A percentile compares a stretch with the other conserved stretches of the same genome.
These are phyloP conservation scores for Pythium periplocum DNA, from an alignment of 352 stramenopile genomes.

Conservation along the genomic window DNA sequence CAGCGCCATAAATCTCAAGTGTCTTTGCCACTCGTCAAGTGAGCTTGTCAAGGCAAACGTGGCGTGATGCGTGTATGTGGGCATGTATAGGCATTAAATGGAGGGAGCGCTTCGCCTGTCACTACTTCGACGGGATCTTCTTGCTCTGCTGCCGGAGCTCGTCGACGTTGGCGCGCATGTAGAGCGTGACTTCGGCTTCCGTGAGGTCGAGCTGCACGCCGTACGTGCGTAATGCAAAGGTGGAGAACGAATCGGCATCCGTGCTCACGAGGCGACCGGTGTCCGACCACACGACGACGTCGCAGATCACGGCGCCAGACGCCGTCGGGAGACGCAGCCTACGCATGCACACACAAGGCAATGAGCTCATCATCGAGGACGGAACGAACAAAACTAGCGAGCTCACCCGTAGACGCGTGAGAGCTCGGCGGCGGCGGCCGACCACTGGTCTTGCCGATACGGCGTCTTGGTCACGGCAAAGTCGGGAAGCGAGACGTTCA, in stretches of 20 bases:
- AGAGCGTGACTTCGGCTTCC: constrained; percentile 54
- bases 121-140: too few relatives aligned
- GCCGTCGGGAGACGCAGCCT: constrained; percentile 37
- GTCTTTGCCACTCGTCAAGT: too few relatives aligned
- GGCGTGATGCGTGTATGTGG: too few relatives aligned
- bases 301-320: constrained; percentile 41
- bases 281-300: constrained; percentile 67
- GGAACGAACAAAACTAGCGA: not conserved
- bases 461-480: constrained; percentile 50
- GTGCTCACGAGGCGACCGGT: constrained; percentile 52
- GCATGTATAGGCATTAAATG: too few relatives aligned
- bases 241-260: constrained; percentile 61
- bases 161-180: constrained; percentile 68
- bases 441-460: constrained; percentile 39
- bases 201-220: constrained; percentile 60
- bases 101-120: too few relatives aligned
- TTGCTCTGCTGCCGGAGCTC: constrained; percentile 31
- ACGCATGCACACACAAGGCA: not conserved
- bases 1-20: constrained; percentile 12
- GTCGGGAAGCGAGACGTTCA: constrained; percentile 42
- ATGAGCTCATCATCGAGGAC: constrained; percentile 15
- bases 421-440: constrained; percentile 35
- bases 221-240: constrained; percentile 52
- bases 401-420: constrained; percentile 38
- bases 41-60: too few relatives aligned